These are phyloP conservation scores for Camelina sativa DNA, from an alignment of 345 rosid genomes.

Conservation along the genomic window DNA sequence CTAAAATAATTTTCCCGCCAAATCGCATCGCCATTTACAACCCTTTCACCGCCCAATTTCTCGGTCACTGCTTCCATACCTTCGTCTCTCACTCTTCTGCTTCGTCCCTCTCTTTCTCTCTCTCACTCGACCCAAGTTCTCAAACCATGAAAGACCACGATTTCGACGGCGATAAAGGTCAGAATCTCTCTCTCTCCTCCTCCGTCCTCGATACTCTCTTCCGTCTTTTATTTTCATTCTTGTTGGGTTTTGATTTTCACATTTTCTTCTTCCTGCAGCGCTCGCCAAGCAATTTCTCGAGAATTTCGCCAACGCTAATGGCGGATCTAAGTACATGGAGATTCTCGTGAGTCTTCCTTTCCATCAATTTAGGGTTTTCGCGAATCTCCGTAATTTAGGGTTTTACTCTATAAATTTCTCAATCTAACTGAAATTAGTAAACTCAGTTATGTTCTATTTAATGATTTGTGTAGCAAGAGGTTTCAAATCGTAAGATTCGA, in stretches of 20 bases:
- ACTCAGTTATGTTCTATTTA: neutral
- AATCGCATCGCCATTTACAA: constrained; percentile 35
- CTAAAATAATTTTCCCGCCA: constrained; percentile 54
- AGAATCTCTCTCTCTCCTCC: constrained; percentile 6
- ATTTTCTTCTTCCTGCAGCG: constrained; percentile 38
- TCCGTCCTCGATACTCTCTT: neutral
- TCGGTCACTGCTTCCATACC: constrained; percentile 22
- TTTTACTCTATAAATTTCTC: constrained; percentile 18
- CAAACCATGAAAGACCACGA: constrained; percentile 66
- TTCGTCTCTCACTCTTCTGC: constrained; percentile 35
- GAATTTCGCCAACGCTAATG: constrained; percentile 70
- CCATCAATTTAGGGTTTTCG: constrained; percentile 9
- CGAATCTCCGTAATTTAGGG: constrained; percentile 29
- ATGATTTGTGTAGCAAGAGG: constrained; percentile 67
- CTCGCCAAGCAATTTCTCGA: constrained; percentile 82
- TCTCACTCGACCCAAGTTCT: constrained; percentile 3
- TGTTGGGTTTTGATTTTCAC: neutral
- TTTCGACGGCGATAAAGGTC: constrained; percentile 70
- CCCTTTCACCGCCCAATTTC: constrained; percentile 33
- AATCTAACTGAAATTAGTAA: neutral
- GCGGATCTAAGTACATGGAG: constrained; percentile 75
- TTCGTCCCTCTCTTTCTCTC: constrained; percentile 6
- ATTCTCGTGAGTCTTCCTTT: constrained; percentile 68
- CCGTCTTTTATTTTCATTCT: neutral
- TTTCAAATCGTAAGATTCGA: constrained; percentile 75